phyloP scores from a whole-genome alignment of 768 basidiomycete species.

The Kwoniella bestiolae region DNA sequence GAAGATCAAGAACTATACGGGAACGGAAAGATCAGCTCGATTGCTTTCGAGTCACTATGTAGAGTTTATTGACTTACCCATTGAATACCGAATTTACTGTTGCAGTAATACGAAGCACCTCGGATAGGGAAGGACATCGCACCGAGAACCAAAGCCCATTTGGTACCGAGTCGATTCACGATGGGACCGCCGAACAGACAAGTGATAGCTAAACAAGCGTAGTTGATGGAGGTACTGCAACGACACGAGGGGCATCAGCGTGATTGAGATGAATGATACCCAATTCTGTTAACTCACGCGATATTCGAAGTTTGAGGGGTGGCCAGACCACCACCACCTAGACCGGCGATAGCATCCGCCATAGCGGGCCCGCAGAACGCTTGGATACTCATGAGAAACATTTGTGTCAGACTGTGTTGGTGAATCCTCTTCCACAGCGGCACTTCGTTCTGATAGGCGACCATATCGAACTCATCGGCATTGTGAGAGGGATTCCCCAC shows the following conservation, averaged over 20 bases:
- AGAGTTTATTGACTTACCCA: constrained; percentile 2
- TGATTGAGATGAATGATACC: too few species aligned
- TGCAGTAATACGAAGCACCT: constrained; percentile 24
- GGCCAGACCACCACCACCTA: constrained; percentile 31
- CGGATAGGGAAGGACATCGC: constrained; percentile 26
- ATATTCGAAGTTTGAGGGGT: constrained; percentile 36
- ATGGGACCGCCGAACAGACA: constrained; percentile 43
- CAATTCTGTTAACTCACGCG: constrained; percentile 20
- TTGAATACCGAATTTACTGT: constrained; percentile 23
- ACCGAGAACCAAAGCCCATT: constrained; percentile 37
- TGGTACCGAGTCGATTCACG: constrained; percentile 45
- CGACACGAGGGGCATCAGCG: neutral
- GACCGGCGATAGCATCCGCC: constrained; percentile 22
- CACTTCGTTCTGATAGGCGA: constrained; percentile 21
- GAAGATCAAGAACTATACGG: constrained; percentile 18
- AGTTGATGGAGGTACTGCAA: constrained; percentile 26
- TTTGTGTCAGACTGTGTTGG: constrained; percentile 31
- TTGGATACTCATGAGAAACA: constrained; percentile 31
- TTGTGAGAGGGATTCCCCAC: neutral
- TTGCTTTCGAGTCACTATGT: neutral
- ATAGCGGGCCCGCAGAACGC: constrained; percentile 26
- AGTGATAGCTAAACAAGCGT: constrained; percentile 25
- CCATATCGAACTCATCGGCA: constrained; percentile 19
- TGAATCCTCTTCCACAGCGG: constrained; percentile 30
- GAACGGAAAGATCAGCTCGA: constrained; percentile 4